Evolutionary conservation across 2,329 filamentous ascomycete genomes (phyloP).

Genomic region (Hypocreales sp.): DNA sequence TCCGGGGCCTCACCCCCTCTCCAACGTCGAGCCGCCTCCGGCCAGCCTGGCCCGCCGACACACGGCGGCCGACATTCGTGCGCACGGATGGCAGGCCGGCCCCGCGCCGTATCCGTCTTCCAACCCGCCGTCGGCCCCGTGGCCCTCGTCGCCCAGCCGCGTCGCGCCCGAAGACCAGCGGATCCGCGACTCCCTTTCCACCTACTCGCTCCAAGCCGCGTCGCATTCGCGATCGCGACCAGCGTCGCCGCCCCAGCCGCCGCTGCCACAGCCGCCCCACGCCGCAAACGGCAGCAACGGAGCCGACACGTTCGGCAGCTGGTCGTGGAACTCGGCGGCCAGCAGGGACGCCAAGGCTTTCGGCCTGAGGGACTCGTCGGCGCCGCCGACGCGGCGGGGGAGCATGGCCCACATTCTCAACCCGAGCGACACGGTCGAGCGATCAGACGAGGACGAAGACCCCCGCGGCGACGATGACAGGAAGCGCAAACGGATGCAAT

Average conservation of each 20-base stretch:
- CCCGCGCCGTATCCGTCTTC: slow-evolving; percentile 50
- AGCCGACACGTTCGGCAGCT: slow-evolving; percentile 33
- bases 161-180: slow-evolving; percentile 35
- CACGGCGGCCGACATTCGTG: slow-evolving; percentile 89
- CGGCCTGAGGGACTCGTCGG: slow-evolving; percentile 36
- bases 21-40: slow-evolving; percentile 45
- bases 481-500: slow-evolving; percentile 46
- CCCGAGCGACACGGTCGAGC: slow-evolving; percentile 38
- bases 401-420: slow-evolving; percentile 52
- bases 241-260: slow-evolving; percentile 35
- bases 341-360: slow-evolving; percentile 35
- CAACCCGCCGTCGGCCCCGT: slow-evolving; percentile 33
- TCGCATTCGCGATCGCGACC: slow-evolving; percentile 36
- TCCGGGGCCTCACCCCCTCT: slow-evolving; percentile 47
- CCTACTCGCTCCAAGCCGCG: slow-evolving; percentile 33
- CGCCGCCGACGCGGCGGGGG: slow-evolving; percentile 38
- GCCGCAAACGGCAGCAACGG: slow-evolving; percentile 26
- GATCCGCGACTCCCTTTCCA: slow-evolving; percentile 38
- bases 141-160: slow-evolving; percentile 39
- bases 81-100: slow-evolving; percentile 58
- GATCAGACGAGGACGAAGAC: slow-evolving; percentile 40
- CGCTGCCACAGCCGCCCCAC: slow-evolving; percentile 26
- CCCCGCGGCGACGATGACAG: slow-evolving; percentile 40
- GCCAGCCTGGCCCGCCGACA: slow-evolving; percentile 68
- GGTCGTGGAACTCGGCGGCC: slow-evolving; percentile 37